Conservation (phyloP, 1,284 basidiomycete genomes). For the Rugosomyces carneus region DNA sequence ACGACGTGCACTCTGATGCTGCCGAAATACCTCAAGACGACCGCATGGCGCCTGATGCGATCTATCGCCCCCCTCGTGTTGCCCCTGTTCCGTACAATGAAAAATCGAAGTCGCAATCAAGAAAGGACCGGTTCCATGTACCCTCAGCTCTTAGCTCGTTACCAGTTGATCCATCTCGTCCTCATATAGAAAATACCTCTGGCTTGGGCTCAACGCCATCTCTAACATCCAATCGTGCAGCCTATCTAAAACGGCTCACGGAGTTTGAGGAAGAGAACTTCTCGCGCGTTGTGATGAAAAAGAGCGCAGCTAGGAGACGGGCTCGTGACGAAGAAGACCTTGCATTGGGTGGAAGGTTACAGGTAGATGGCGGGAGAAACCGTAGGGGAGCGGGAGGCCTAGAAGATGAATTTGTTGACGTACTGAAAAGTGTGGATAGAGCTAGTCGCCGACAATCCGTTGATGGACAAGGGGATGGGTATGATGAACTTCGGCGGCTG, state of each 20-base stretch:
- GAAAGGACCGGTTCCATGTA: conserved; percentile 42
- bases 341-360: conserved; percentile 72
- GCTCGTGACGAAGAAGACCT: conserved; percentile 86
- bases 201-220: conserved; percentile 67
- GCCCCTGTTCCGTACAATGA: conserved; percentile 91
- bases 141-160: conserved; percentile 72
- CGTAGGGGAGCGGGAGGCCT: conserved; percentile 67
- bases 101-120: conserved; percentile 40
- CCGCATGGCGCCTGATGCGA: conserved; percentile 27
- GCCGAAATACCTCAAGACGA: conserved; percentile 18
- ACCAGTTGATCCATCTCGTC: conserved; percentile 56
- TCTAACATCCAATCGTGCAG: conserved; percentile 60
- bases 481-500: conserved; percentile 66
- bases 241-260: conserved; percentile 75
- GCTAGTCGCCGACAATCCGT: conserved; percentile 33
- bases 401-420: conserved; percentile 81
- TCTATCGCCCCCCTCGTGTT: conserved; percentile 90
- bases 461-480: conserved; percentile 54
- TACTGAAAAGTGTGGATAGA: conserved; percentile 50
- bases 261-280: conserved; percentile 98
- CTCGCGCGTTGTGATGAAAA: conserved; percentile 87
- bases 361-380: conserved; percentile 35
- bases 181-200: conserved; percentile 69
- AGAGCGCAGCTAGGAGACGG: conserved; percentile 80
- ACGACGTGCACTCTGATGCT: conserved; percentile 25